Evolutionary conservation across 129 eudicot genomes (phyloP).

Genomic region (Helianthus tuberosus): DNA sequence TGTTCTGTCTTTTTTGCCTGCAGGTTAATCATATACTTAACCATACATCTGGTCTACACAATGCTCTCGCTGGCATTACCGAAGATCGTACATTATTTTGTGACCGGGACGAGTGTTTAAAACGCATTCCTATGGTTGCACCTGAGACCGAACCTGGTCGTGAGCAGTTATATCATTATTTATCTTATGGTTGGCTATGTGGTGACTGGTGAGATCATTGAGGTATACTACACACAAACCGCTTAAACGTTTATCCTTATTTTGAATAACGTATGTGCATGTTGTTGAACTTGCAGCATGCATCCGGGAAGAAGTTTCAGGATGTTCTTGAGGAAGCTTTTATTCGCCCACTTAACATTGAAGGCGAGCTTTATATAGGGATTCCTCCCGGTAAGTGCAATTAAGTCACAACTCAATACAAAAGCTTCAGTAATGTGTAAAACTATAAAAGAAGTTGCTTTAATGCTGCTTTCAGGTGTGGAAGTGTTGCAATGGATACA

Average conservation of each 20-base stretch:
- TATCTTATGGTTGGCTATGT: constrained; percentile 92
- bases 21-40: constrained; percentile 80
- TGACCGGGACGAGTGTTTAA: constrained; percentile 85
- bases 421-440: no score
- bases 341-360: constrained; percentile 34
- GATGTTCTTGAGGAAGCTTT: constrained; percentile 93
- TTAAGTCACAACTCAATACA: no score
- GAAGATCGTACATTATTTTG: constrained; percentile 64
- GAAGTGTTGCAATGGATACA: constrained; percentile 72
- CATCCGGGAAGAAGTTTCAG: constrained; percentile 29
- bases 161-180: constrained; percentile 82
- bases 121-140: constrained; percentile 43
- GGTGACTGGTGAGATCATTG: constrained; percentile 97
- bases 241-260: no score
- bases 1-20: no score
- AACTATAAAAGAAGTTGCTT: no score
- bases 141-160: constrained; percentile 91
- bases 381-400: constrained; percentile 69
- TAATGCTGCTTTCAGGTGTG: constrained; percentile 51
- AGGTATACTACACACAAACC: constrained; percentile 5
- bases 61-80: constrained; percentile 59
- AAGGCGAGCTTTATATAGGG: constrained; percentile 76
- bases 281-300: background rate
- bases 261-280: no score
- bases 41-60: constrained; percentile 93